Conservation (phyloP, 1,139 yeast genomes). For the Nakaseomyces nivariensis region DNA sequence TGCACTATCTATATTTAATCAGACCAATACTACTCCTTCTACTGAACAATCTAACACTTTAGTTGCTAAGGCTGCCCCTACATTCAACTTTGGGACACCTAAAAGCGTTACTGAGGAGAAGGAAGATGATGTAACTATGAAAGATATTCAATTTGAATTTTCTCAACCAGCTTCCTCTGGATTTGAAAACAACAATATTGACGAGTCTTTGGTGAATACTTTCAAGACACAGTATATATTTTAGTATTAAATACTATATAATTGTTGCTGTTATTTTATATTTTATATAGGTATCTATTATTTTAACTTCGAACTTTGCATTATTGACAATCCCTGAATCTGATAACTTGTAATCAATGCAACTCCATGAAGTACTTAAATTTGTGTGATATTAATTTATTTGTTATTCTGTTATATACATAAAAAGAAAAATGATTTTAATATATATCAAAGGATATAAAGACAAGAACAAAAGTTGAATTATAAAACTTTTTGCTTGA, state of each 20-base stretch:
- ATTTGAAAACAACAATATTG: neutral
- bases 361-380: too few relatives aligned
- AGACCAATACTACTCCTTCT: neutral
- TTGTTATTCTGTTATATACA: too few relatives aligned
- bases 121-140: neutral
- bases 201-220: neutral
- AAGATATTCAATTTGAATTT: neutral
- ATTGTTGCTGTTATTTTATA: too few relatives aligned
- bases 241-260: neutral
- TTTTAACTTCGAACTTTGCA: too few relatives aligned
- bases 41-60: neutral
- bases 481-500: constrained; percentile 54
- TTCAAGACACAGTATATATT: neutral
- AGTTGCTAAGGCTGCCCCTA: neutral
- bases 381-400: too few relatives aligned
- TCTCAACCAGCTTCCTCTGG: neutral
- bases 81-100: neutral
- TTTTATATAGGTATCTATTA: too few relatives aligned
- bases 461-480: neutral
- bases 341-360: too few relatives aligned
- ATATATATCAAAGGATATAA: neutral
- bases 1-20: neutral
- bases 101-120: neutral
- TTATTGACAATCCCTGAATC: too few relatives aligned
- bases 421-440: too few relatives aligned